phyloP scores from a whole-genome alignment of 139 green algal genomes.

The Pleodorina starrii region DNA sequence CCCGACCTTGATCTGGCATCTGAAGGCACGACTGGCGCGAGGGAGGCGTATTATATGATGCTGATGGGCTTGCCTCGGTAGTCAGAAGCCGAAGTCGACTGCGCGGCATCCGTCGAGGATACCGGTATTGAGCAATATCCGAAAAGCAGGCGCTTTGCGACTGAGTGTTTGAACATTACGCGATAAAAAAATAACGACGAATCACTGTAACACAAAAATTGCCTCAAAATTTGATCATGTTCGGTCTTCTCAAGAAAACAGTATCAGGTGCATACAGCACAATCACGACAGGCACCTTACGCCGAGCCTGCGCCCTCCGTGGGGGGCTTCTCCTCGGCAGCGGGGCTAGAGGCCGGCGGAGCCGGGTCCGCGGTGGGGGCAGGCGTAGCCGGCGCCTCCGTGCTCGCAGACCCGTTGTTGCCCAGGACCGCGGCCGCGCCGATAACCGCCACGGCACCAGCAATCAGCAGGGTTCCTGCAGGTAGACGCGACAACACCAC shows the following conservation, averaged over 20 bases:
- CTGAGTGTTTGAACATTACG: too few species aligned
- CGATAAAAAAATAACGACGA: background rate
- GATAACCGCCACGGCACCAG: background rate
- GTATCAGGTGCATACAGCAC: background rate
- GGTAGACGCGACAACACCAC: too few species aligned
- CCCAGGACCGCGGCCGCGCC: background rate
- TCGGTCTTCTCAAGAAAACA: background rate
- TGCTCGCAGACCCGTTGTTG: background rate
- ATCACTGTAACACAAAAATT: background rate
- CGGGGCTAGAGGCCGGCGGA: background rate
- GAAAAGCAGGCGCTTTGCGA: too few species aligned
- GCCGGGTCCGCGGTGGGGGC: background rate
- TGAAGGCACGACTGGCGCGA: background rate
- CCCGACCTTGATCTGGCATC: conserved; percentile 5
- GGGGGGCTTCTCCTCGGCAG: conserved; percentile 15
- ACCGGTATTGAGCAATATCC: too few species aligned
- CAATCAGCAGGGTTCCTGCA: conserved; percentile 6
- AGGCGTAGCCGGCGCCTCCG: background rate
- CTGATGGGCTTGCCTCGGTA: background rate
- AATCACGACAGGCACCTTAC: background rate
- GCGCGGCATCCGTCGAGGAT: too few species aligned
- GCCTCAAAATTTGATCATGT: background rate
- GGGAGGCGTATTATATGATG: conserved; percentile 21
- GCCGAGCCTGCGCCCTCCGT: background rate
- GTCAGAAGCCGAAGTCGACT: too few species aligned